A percentile compares a stretch with the other conserved stretches of the same genome.
These are phyloP conservation scores for Solanum chiquidenum DNA, from an alignment of 257 asterid species.

Conservation along the genomic window DNA sequence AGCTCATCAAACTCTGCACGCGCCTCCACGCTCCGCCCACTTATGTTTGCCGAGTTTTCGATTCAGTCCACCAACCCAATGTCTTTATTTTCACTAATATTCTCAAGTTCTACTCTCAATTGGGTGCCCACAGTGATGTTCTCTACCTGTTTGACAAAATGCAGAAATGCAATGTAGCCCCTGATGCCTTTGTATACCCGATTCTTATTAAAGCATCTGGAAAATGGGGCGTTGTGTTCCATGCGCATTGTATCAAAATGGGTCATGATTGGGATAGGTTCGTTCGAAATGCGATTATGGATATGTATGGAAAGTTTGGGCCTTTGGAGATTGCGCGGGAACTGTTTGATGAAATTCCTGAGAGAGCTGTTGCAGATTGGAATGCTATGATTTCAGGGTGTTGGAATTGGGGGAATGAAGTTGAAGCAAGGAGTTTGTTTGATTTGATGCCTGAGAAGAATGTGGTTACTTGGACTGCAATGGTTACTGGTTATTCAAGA, in stretches of 20 bases:
- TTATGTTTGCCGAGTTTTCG: conserved; percentile 27
- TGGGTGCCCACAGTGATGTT: conserved; percentile 22
- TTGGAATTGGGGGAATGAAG: conserved; percentile 52
- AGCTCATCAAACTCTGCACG: conserved; percentile 38
- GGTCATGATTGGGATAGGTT: conserved; percentile 36
- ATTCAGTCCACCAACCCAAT: conserved; percentile 25
- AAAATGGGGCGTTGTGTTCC: conserved; percentile 35
- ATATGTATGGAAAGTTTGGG: conserved; percentile 53
- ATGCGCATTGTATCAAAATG: conserved; percentile 38
- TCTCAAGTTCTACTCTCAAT: conserved; percentile 29
- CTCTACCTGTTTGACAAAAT: conserved; percentile 27
- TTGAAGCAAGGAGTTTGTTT: conserved; percentile 46
- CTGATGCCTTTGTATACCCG: conserved; percentile 48
- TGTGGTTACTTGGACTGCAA: conserved; percentile 62
- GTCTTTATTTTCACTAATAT: conserved; percentile 41
- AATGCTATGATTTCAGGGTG: conserved; percentile 54
- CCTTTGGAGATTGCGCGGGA: conserved; percentile 39
- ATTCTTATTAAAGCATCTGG: conserved; percentile 44
- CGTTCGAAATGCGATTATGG: conserved; percentile 40
- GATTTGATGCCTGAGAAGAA: conserved; percentile 46
- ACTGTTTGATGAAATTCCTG: conserved; percentile 58
- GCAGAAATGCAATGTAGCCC: conserved; percentile 28
- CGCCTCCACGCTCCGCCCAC: conserved; percentile 48
- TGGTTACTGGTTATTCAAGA: conserved; percentile 60
- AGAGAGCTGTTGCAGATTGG: conserved; percentile 45